Base-by-base conservation (phyloP, 139 green algal genomes). In the Spirogloea muscicola region DNA sequence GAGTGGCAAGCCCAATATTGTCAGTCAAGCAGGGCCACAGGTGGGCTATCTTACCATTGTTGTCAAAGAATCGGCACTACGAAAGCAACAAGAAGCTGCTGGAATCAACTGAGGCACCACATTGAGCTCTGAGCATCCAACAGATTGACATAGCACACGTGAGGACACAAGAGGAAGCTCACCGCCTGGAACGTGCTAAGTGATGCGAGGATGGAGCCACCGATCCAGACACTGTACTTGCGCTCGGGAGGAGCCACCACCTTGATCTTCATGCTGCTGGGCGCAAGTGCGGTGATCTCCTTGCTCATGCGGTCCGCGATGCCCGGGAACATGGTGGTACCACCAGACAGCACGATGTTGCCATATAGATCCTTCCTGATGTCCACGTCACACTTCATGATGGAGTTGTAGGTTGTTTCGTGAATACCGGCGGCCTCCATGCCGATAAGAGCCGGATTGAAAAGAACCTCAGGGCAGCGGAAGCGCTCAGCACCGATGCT, bases 191-290 rank as follows among this genome's bases (percentile, higher is more conserved):
- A 87, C 3, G 83, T 87, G 31, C 65, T 86, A 13, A 87, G 70
- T 29, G 83, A 87, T 9, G 83, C 83, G 10, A 87, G 74, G 58
- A 87, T 87, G 39, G 77, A 86, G 29, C 83, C 83, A 65, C 83
- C 83, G 40, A 87, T 87, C 83, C 83, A 87, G 62, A 86, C 82
- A 36, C 55, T 67, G 62, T 87, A 87, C 57, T 85, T 87, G 27
- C 83, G 80, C 59, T 87, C 83, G 27, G 77, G 82, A 34, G 74
- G 68, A 27, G 83, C 83, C 7, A 79, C 75, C 13, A 87, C 82
- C 77, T 87, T 87, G 52, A 87, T 82, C 62, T 79, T 84, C 61
- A 85, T 84, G 36, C 59, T 84, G 42, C 49, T 65, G 5, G 83
- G 83, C 31, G 82, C 83, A 27, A 84, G 49, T n/a, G 60, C 36